Evolutionary conservation across 2,329 filamentous ascomycete genomes (phyloP).

Genomic region (Xylaria digitata): DNA sequence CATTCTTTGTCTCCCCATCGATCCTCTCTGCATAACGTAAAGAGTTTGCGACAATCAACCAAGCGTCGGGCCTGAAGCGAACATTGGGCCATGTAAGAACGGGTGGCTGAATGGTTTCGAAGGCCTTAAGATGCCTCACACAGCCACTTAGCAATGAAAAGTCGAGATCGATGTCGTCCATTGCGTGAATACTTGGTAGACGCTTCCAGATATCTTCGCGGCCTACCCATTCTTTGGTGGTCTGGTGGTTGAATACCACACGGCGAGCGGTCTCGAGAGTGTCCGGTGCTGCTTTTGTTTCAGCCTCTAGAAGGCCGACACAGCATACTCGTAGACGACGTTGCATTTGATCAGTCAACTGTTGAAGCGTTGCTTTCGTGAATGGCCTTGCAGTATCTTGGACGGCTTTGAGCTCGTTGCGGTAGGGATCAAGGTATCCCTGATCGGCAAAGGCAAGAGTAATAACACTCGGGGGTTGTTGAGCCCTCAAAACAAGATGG

Average conservation of each 20-base stretch:
- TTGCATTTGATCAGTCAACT: conserved; percentile 46
- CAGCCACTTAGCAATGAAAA: conserved; percentile 48
- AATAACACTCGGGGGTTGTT: conserved; percentile 49
- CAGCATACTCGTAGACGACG: conserved; percentile 44
- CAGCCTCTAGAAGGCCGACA: conserved; percentile 47
- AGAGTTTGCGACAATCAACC: conserved; percentile 49
- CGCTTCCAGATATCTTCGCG: conserved; percentile 49
- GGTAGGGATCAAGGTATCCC: conserved; percentile 42
- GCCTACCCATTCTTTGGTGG: conserved; percentile 50
- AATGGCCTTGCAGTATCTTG: conserved; percentile 42
- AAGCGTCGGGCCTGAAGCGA: conserved; percentile 49
- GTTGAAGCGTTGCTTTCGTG: conserved; percentile 39
- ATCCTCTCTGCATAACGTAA: conserved; percentile 48
- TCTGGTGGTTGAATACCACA: conserved; percentile 50
- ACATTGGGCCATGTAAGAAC: conserved; percentile 49
- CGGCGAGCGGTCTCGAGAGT: conserved; percentile 43
- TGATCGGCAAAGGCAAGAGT: conserved; percentile 49
- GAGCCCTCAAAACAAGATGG: conserved; percentile 47
- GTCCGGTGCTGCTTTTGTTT: conserved; percentile 41
- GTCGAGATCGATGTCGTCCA: conserved; percentile 45
- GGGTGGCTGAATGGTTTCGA: conserved; percentile 44
- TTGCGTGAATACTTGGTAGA: conserved; percentile 40
- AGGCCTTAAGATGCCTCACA: conserved; percentile 47
- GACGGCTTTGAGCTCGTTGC: conserved; percentile 42
- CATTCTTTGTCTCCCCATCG: conserved; percentile 42